Conservation (phyloP, 208 protist species). For the Trichomonas gallinae region DNA sequence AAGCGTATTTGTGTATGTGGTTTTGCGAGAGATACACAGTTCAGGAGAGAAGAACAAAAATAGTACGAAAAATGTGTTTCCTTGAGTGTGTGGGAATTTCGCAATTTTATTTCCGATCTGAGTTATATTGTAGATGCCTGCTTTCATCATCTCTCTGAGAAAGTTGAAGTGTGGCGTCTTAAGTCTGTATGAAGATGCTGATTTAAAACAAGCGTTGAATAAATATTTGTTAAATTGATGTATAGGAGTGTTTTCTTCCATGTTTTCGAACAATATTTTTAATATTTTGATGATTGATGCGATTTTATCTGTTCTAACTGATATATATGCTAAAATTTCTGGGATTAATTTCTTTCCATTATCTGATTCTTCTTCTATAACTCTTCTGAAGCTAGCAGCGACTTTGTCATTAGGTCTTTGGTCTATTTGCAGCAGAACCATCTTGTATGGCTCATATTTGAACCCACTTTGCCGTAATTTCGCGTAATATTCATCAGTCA, state of each 20-base stretch:
- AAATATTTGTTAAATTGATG: background rate
- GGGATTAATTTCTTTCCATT: background rate
- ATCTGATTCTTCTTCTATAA: background rate
- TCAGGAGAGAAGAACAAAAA: background rate
- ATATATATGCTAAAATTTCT: background rate
- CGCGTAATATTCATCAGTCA: background rate
- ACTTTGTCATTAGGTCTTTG: background rate
- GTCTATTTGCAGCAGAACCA: background rate
- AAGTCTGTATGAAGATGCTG: background rate
- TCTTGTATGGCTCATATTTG: background rate
- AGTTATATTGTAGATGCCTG: background rate
- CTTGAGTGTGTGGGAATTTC: background rate
- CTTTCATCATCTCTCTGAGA: background rate
- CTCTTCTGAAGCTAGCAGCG: background rate
- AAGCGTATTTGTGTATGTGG: background rate
- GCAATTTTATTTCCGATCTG: background rate
- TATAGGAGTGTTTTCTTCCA: background rate
- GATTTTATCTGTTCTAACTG: background rate
- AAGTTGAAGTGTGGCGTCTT: background rate
- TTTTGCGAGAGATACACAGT: background rate
- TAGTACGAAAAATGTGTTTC: background rate
- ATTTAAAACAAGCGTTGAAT: background rate
- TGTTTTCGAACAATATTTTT: background rate
- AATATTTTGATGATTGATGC: background rate
- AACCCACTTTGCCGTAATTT: background rate